Evolutionary conservation across 1,139 yeast genomes (phyloP).

Genomic region (Maudiozyma humilis): DNA sequence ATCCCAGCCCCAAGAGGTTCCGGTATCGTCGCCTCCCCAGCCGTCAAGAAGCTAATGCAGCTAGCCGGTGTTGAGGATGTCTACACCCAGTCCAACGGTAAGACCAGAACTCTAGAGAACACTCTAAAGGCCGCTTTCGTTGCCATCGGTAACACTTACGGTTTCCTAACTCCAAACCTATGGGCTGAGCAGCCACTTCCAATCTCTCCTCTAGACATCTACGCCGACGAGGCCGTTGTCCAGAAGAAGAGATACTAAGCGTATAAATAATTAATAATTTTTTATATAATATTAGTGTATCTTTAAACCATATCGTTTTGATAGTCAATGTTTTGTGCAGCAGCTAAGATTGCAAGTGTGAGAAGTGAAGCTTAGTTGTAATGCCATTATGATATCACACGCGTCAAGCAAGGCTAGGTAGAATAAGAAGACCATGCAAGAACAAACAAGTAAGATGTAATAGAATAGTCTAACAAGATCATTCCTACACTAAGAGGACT

Average conservation of each 20-base stretch:
- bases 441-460: too few species aligned
- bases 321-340: neutral
- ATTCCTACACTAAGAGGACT: too few species aligned
- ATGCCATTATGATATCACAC: too few species aligned
- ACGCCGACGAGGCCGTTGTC: conserved; percentile 75
- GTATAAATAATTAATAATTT: conserved; percentile 8
- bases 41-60: conserved; percentile 96
- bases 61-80: conserved; percentile 99
- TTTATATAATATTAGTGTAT: neutral
- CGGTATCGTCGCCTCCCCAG: conserved; percentile 99
- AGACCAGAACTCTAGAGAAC: conserved; percentile 99
- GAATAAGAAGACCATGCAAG: too few species aligned
- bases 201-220: conserved; percentile 90
- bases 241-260: conserved; percentile 61
- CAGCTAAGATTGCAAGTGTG: too few species aligned
- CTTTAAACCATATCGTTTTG: neutral
- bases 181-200: conserved; percentile 83
- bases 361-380: too few species aligned
- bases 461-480: too few species aligned
- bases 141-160: conserved; percentile 99
- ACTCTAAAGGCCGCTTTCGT: conserved; percentile 99
- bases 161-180: conserved; percentile 99
- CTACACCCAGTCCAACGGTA: conserved; percentile 97
- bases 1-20: conserved; percentile 99
- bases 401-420: too few species aligned